phyloP scores from a whole-genome alignment of 140 eudicot species.

The Anethum foeniculum region DNA sequence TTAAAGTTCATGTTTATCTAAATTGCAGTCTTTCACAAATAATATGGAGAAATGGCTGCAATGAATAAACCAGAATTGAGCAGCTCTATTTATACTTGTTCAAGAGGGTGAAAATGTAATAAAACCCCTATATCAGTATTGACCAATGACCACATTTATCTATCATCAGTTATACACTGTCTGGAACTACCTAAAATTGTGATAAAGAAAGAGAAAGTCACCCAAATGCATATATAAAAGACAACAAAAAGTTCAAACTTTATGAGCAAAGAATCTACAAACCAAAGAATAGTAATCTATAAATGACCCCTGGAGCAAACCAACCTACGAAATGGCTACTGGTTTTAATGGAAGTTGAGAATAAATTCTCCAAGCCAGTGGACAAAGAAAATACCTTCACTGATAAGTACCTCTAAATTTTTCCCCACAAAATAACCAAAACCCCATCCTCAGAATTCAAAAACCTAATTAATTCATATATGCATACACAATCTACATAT shows the following conservation, averaged over 20 bases:
- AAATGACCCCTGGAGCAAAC: conserved; percentile 8
- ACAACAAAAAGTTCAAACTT: not conserved
- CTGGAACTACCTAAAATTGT: conserved; percentile 9
- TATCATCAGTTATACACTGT: conserved; percentile 3
- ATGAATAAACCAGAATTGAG: conserved; percentile 10
- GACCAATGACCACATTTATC: not conserved
- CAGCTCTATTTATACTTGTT: conserved; percentile 5
- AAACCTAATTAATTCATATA: not conserved
- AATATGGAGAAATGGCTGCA: not conserved
- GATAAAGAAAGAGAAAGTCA: not conserved
- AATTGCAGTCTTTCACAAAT: not conserved
- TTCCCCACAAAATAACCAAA: not conserved
- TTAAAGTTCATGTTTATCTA: conserved; percentile 4
- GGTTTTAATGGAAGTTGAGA: conserved; percentile 5
- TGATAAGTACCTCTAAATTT: not conserved
- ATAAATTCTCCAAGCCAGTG: conserved; percentile 7
- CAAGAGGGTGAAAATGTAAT: not conserved
- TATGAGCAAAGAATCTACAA: conserved; percentile 13
- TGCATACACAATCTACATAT: not conserved
- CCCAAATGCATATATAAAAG: not conserved
- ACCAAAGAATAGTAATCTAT: not conserved
- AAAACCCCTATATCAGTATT: not conserved
- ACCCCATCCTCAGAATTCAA: not conserved
- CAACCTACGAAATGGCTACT: conserved; percentile 5
- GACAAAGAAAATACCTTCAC: conserved; percentile 1